A percentile compares a stretch with the other conserved stretches of the same genome.
phyloP scores from a whole-genome alignment of 2,329 filamentous ascomycete species.

The Trichoderma pleuroti region DNA sequence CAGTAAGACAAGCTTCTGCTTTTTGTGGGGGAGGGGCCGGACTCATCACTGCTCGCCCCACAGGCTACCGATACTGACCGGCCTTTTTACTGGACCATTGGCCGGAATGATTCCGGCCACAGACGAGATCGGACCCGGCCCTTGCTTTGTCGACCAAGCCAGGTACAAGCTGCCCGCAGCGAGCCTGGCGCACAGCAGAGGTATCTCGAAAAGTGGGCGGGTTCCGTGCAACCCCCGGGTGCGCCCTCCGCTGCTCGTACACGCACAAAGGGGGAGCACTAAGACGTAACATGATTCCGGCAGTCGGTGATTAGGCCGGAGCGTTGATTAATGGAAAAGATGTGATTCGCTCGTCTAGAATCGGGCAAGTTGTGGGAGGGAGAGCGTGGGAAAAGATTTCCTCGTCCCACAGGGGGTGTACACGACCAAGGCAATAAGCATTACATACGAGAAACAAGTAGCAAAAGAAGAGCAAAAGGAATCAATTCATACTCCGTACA shows the following conservation, averaged over 20 bases:
- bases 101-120: constrained; percentile 37
- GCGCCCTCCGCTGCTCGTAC: constrained; percentile 2
- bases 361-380: not conserved
- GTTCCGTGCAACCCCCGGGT: constrained; percentile 7
- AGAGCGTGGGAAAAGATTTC: not conserved
- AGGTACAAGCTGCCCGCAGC: not conserved
- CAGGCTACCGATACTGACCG: constrained; percentile 25
- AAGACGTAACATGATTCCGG: not conserved
- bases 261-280: not conserved
- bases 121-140: constrained; percentile 29
- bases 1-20: not conserved
- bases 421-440: not conserved
- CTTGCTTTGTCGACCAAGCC: not conserved
- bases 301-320: not conserved
- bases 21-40: constrained; percentile 20
- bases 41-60: constrained; percentile 13
- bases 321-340: constrained; percentile 6
- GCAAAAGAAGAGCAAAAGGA: not conserved
- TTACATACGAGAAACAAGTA: not conserved
- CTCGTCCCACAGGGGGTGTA: not conserved
- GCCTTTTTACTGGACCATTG: constrained; percentile 26
- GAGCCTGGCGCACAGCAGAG: not conserved
- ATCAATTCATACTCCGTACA: not conserved
- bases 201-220: constrained; percentile 8
- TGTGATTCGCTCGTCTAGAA: constrained; percentile 3